Evolutionary conservation across 2,329 filamentous ascomycete genomes (phyloP), one percentile per base, ranked within the genome.

Genomic region (Fusarium sp.): DNA sequence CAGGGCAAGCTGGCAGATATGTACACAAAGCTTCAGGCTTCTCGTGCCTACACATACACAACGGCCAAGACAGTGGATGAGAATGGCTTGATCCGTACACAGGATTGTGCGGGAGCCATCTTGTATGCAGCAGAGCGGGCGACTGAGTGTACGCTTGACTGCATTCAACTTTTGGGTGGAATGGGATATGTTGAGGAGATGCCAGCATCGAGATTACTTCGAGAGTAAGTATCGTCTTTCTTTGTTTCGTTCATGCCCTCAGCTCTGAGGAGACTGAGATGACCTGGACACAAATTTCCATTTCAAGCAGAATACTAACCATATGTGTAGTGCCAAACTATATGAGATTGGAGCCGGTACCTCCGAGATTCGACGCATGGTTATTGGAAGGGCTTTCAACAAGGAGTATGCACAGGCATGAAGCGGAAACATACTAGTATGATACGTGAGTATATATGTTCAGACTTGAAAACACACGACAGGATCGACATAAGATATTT

Each of bases 291-390:
- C 23, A 31, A 13, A 35, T 16, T 31, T 43, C 21, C n/a, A 21
- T 37, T 8, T 26, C 9, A 31, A 35, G 35, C 28, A 66, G 52
- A 78, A 80, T 77, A 82, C 74, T 57, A 16, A 63, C 56, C 11
- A 62, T 8, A 20, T 38, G 35, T 31, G 31, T 66, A 89, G 87
- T 80, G 88, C 88, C 35, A 91, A 91, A 78, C 80, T 99, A 63
- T 99, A 99, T 79, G 96, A 98, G 82, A 98, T 99, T 77, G 96
- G 96, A 3, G 96, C 96, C 8, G 96, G 96, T 8, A 98, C 96
- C 6, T 97, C 93, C 63, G 96, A 99, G 82, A 91, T 99, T 50
- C 86, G 96, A 70, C 86, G 94, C 69, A 97, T 98, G 89, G 93
- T 99, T 7, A 97, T 99, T 77, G 95, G 96, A 28, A 85, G 94